These are phyloP conservation scores for Ustilago crameri DNA, from an alignment of 1,284 basidiomycete genomes.

Conservation along the genomic window DNA sequence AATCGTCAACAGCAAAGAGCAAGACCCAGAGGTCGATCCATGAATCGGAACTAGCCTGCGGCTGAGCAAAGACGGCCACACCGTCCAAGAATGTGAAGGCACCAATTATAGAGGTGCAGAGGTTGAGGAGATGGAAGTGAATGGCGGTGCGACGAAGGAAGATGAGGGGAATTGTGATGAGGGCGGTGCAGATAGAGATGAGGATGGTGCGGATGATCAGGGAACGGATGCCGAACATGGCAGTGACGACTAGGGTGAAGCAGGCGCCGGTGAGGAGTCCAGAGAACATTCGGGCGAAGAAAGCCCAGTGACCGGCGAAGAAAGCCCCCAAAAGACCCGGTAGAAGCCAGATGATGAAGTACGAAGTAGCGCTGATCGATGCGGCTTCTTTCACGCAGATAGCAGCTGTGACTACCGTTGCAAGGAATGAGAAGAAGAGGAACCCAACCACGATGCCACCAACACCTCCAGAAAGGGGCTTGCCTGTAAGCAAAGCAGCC, in stretches of 20 bases:
- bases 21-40: conserved; percentile 62
- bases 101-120: conserved; percentile 57
- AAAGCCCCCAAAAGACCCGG: conserved; percentile 52
- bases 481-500: conserved; percentile 12
- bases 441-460: conserved; percentile 54
- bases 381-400: conserved; percentile 30
- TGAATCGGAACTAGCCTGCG: conserved; percentile 34
- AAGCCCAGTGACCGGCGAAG: conserved; percentile 46
- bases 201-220: conserved; percentile 54
- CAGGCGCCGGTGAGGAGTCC: conserved; percentile 49
- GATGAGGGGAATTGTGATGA: conserved; percentile 55
- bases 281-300: conserved; percentile 33
- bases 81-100: conserved; percentile 56
- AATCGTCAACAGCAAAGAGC: conserved; percentile 46
- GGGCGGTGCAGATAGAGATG: conserved; percentile 40
- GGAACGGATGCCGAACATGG: conserved; percentile 60
- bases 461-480: conserved; percentile 52
- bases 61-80: conserved; percentile 54
- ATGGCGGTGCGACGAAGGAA: conserved; percentile 32
- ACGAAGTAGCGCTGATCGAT: conserved; percentile 30
- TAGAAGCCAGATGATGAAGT: conserved; percentile 54
- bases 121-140: conserved; percentile 55
- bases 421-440: conserved; percentile 54
- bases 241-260: conserved; percentile 53
- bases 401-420: conserved; percentile 40